Conservation (phyloP, 192 early-diverging fungal species). For the Rhizophagus clarus region DNA sequence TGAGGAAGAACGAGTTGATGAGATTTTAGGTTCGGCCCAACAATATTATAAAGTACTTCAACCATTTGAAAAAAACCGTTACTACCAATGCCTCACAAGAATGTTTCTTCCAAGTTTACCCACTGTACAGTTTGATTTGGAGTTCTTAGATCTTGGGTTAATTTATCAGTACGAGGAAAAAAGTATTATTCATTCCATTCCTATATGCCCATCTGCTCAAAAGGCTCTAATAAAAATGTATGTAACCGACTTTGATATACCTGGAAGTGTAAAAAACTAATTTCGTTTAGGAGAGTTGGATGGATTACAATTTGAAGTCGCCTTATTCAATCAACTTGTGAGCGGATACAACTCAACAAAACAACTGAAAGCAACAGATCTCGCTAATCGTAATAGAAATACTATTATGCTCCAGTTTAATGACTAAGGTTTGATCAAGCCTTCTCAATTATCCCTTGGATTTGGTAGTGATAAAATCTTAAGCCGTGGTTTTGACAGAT, state of each 20-base stretch:
- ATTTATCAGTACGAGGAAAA: constrained; percentile 37
- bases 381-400: constrained; percentile 9
- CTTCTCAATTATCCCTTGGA: constrained; percentile 31
- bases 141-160: constrained; percentile 37
- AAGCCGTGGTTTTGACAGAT: constrained; percentile 31
- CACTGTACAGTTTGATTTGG: constrained; percentile 34
- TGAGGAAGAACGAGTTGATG: not conserved
- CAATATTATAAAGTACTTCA: constrained; percentile 11
- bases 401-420: constrained; percentile 28
- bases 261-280: constrained; percentile 32
- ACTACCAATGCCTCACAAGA: constrained; percentile 1
- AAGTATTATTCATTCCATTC: constrained; percentile 20
- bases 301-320: constrained; percentile 30
- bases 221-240: constrained; percentile 39
- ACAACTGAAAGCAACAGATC: constrained; percentile 36
- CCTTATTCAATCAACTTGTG: constrained; percentile 34
- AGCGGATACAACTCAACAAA: constrained; percentile 19
- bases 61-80: not conserved
- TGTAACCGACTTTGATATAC: constrained; percentile 29
- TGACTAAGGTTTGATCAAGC: constrained; percentile 17
- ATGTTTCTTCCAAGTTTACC: constrained; percentile 33
- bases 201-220: constrained; percentile 37
- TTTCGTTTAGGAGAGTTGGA: constrained; percentile 22
- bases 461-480: constrained; percentile 29
- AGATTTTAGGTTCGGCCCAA: constrained; percentile 18